These are phyloP conservation scores for Floccularia luteovirens DNA, from an alignment of 768 basidiomycete genomes.

Conservation along the genomic window DNA sequence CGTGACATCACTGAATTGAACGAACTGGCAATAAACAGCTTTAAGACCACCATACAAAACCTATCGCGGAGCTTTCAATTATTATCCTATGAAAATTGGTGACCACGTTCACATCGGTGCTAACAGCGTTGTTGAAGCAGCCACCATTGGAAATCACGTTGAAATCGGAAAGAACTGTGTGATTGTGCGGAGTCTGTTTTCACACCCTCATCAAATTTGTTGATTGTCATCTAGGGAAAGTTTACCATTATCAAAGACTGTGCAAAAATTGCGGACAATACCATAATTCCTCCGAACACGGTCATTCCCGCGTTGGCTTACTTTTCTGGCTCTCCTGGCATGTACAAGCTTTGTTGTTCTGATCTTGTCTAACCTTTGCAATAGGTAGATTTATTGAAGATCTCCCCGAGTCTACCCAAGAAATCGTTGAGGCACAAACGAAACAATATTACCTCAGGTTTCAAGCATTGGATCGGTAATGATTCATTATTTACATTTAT, in stretches of 20 bases:
- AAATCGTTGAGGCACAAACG: conserved; percentile 78
- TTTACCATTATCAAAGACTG: conserved; percentile 97
- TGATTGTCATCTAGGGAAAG: conserved; percentile 58
- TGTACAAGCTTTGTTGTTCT: conserved; percentile 8
- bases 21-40: conserved; percentile 1
- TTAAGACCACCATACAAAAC: conserved; percentile 81
- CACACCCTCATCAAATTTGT: background rate
- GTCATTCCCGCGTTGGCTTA: conserved; percentile 84
- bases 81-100: conserved; percentile 96
- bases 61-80: conserved; percentile 88
- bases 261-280: conserved; percentile 82
- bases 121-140: conserved; percentile 87
- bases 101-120: conserved; percentile 94
- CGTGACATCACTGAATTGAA: background rate
- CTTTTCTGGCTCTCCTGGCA: conserved; percentile 89
- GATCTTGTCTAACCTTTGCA: background rate
- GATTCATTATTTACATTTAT: too few relatives aligned
- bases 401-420: conserved; percentile 91
- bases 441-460: conserved; percentile 85
- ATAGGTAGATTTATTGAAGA: conserved; percentile 77
- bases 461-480: conserved; percentile 42
- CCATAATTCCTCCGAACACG: conserved; percentile 85
- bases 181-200: conserved; percentile 50
- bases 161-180: conserved; percentile 95
- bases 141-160: conserved; percentile 89